These are phyloP conservation scores for Priceomyces carsonii DNA, from an alignment of 805 yeast genomes.

Conservation along the genomic window DNA sequence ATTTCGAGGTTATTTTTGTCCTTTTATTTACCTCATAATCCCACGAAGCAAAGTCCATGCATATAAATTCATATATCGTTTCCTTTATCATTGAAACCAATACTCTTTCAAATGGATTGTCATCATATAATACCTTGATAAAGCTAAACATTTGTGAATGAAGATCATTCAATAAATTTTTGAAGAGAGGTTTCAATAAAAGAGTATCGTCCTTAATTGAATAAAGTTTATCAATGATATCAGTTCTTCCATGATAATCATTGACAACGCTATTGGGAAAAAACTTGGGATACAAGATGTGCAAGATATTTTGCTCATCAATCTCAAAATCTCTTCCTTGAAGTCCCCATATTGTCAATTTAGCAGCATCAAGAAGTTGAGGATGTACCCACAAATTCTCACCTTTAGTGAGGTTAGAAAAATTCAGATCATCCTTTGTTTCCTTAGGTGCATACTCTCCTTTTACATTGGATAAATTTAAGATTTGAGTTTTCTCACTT, in stretches of 20 bases:
- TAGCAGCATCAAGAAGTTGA: slow-evolving; percentile 35
- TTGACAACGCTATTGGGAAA: slow-evolving; percentile 44
- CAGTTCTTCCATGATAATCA: slow-evolving; percentile 34
- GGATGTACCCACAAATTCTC: slow-evolving; percentile 36
- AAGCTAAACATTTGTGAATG: slow-evolving; percentile 23
- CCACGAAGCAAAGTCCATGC: slow-evolving; percentile 15
- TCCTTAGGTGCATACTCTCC: no score
- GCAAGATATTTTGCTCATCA: slow-evolving; percentile 43
- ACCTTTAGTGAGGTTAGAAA: slow-evolving; percentile 24
- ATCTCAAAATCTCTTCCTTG: slow-evolving; percentile 38
- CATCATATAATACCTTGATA: slow-evolving; percentile 20
- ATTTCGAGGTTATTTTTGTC: slow-evolving; percentile 4
- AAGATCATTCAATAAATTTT: slow-evolving; percentile 17
- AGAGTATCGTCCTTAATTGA: slow-evolving; percentile 10
- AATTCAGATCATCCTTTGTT: no score
- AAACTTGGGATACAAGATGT: slow-evolving; percentile 45
- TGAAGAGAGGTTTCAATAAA: slow-evolving; percentile 21
- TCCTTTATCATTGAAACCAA: slow-evolving; percentile 31
- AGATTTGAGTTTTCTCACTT: no score
- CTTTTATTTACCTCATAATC: slow-evolving; percentile 11
- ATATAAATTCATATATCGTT: slow-evolving; percentile 30
- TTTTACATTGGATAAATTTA: no score
- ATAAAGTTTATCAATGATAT: slow-evolving; percentile 18
- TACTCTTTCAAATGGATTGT: slow-evolving; percentile 28
- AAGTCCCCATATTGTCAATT: slow-evolving; percentile 41